Evolutionary conservation across 805 yeast species (phyloP), one percentile per base, ranked within the genome.

Genomic region (Yamadazyma sp.): DNA sequence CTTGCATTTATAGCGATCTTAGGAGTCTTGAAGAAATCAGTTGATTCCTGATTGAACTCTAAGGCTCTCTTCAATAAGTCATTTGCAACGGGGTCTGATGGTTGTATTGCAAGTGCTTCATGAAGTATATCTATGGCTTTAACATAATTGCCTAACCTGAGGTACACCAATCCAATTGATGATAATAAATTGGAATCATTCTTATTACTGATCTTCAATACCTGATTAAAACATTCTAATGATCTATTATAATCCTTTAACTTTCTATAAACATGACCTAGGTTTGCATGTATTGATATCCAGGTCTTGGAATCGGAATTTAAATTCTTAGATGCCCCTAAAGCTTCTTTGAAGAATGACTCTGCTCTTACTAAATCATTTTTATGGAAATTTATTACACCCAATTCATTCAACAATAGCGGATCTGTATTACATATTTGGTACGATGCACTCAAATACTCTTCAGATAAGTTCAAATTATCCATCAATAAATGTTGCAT

Each of bases 401-500:
- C 99, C 54, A 91, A 63, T 55, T 93, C 99, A 57, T 93, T 93
- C 42, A 93, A 67, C 28, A 93, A 61, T 31, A 91, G 60, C 3
- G 99, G 98, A 57, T 93, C 98, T 3, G 76, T 69, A 15, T 84
- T 80, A 57, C 96, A 89, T 2, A 88, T 76, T 14, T 78, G 77
- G 48, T 77, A 80, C 1, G 97, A 76, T 4, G 89, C 75, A 38
- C 70, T 62, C 19, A 93, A 70, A 52, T 89, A 93, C 55, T 91
- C 97, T 48, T 85, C 89, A 0, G 98, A 87, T 36, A 93, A 64
- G 5, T 80, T 74, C 30, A 85, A 67, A 47, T 89, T 88, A 55
- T 81, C 82, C 80, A 91, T 83, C 40, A 86, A 88, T 48, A 88
- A 63, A 56, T 93, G 91, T 63, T 93, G 98, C 96, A 93, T 93